Base-by-base conservation (phyloP, 306 rosid genomes). In the Mucuna pruriens region DNA sequence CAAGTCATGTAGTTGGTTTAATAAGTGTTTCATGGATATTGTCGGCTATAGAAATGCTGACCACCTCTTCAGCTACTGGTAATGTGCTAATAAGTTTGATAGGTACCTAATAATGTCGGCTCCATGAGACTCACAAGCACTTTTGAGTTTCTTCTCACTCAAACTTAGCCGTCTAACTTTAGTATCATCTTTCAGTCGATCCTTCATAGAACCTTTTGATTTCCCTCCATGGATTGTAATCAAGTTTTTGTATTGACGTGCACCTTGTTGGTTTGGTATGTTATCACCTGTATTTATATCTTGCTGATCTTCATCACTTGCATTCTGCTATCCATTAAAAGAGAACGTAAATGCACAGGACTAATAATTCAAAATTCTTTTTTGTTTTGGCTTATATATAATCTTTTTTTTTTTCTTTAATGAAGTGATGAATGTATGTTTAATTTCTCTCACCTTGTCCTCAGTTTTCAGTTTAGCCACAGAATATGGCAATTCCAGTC, bases 191-290 rank as follows among this genome's bases (percentile, higher is more conserved):
- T 72, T 87, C 74, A 95, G 70, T 39, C 86, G 84, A 42, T 90
- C 89, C 85, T 74, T 89, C 77, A 92, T 25, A 68, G 88, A 72
- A 55, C 97, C 95, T 64, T 88, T 77, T n/a, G 92, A 84, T 87
- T 95, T 95, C 71, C 92, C 94, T 17, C 92, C 91, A 58, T 83
- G 94, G 72, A 95, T 95, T 83, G 97, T 82, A 20, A 95, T 95
- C 71, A 95, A 88, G 55, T 83, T 80, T 82, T 86, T 88, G 85
- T 95, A 95, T 74, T 85, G 87, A 0, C 76, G 86, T 3, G 82
- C 77, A 74, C 38, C 77, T 57, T 71, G 78, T 73, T 82, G 87
- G 51, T 42, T 51, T 71, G 86, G 61, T 85, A 82, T 90, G 51
- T 34, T 6, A 49, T 85, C 91, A 44, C 78, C 46, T 20, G 20